Evolutionary conservation across 2,329 filamentous ascomycete genomes (phyloP).

Genomic region (Podosphaera fusca): DNA sequence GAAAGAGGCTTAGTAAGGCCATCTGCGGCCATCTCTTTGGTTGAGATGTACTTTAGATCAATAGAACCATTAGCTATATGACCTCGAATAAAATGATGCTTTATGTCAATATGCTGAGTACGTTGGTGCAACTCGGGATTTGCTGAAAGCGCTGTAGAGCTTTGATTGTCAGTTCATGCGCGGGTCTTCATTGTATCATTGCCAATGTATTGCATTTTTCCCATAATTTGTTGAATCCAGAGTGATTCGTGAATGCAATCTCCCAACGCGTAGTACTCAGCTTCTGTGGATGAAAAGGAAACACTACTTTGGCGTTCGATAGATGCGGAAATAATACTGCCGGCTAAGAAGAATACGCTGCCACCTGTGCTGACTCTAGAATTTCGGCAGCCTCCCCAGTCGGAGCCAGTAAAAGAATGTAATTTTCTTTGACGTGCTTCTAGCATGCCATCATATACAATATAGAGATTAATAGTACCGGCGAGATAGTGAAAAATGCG

Average conservation of each 20-base stretch:
- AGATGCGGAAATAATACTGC: not conserved
- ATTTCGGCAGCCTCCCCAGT: not conserved
- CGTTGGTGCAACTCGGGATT: not conserved
- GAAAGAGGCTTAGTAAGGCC: slow-evolving; percentile 1
- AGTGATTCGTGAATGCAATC: not conserved
- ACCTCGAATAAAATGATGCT: not conserved
- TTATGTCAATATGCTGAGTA: not conserved
- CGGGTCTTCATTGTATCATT: not conserved
- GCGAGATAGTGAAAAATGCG: too few species aligned
- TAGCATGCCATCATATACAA: not conserved
- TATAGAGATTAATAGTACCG: too few species aligned
- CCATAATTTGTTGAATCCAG: not conserved
- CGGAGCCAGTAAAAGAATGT: not conserved
- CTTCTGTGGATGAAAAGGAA: not conserved
- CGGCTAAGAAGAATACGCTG: not conserved
- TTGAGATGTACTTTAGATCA: not conserved
- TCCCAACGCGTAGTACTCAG: not conserved
- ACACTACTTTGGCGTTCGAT: not conserved
- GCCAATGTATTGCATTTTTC: not conserved
- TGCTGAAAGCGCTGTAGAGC: not conserved
- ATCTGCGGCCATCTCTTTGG: not conserved
- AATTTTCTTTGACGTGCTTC: not conserved
- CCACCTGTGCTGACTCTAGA: not conserved
- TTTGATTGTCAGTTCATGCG: not conserved
- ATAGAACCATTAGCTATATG: not conserved